Percentiles rank a stretch among this genome's conserved stretches.
Conservation (phyloP, 352 stramenopile species). For the Plasmopara viticola region DNA sequence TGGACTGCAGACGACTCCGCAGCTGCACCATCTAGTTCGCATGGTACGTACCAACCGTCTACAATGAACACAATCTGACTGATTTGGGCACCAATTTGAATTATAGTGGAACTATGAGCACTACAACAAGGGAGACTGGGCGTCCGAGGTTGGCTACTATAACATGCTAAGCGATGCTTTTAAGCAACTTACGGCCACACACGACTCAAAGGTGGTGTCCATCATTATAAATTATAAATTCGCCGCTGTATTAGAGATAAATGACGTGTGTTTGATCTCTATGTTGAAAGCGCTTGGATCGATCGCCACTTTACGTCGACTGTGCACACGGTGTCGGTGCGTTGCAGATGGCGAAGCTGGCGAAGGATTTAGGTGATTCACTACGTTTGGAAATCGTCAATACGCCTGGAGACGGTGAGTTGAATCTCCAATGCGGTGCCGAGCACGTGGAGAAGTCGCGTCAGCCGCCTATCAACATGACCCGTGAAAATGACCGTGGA, state of each 20-base stretch:
- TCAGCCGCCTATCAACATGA: conserved; percentile 61
- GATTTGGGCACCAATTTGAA: no score
- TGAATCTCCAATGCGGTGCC: conserved; percentile 96
- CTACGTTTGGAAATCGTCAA: conserved; percentile 81
- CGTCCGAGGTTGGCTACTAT: conserved; percentile 92
- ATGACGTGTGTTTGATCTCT: not conserved
- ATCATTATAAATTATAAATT: not conserved
- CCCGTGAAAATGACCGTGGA: conserved; percentile 54
- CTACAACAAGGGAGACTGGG: conserved; percentile 85
- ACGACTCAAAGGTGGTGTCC: conserved; percentile 57
- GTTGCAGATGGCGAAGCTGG: conserved; percentile 62
- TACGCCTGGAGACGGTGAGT: conserved; percentile 71
- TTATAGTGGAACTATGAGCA: conserved; percentile 82
- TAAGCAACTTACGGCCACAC: conserved; percentile 75
- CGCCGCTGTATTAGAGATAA: no score
- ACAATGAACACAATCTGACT: not conserved
- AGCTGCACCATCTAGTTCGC: conserved; percentile 96
- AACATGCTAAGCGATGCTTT: conserved; percentile 92
- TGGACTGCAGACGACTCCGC: conserved; percentile 94
- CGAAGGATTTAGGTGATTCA: conserved; percentile 73
- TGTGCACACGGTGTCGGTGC: conserved; percentile 91
- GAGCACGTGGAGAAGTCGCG: conserved; percentile 96
- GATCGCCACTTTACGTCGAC: conserved; percentile 85
- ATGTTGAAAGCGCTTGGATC: conserved; percentile 50
- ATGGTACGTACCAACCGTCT: conserved; percentile 47